A percentile compares a stretch with the other conserved stretches of the same genome.
Evolutionary conservation across 306 rosid genomes (phyloP).

Genomic region (Benincasa hispida): DNA sequence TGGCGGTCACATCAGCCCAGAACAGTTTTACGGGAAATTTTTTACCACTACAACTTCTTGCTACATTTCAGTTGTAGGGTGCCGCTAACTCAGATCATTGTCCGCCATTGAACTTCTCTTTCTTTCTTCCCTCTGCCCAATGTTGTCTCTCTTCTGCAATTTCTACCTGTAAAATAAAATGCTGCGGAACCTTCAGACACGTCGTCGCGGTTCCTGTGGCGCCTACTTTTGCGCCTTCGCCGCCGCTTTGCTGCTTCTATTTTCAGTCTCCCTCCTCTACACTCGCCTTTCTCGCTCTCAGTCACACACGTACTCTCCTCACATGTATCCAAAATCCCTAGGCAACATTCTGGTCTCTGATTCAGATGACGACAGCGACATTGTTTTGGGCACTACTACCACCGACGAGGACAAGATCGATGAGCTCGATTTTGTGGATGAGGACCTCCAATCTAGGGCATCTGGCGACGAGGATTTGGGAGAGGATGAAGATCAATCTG

Average conservation of each 20-base stretch:
- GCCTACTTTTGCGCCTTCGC: conserved; percentile 50
- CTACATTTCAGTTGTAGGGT: too few relatives aligned
- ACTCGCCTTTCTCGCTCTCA: conserved; percentile 56
- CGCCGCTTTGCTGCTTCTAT: conserved; percentile 55
- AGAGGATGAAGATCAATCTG: conserved; percentile 44
- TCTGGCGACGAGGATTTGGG: conserved; percentile 25
- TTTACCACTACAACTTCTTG: too few relatives aligned
- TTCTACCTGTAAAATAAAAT: conserved; percentile 4
- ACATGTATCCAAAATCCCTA: conserved; percentile 6
- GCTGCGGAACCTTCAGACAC: conserved; percentile 39
- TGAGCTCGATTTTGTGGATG: conserved; percentile 53
- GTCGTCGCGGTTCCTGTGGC: conserved; percentile 65
- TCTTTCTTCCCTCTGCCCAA: neutral
- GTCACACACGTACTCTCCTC: conserved; percentile 13
- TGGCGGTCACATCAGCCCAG: too few relatives aligned
- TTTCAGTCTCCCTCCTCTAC: conserved; percentile 74
- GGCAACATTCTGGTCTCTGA: conserved; percentile 36
- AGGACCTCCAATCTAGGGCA: conserved; percentile 11
- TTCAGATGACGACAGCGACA: conserved; percentile 21
- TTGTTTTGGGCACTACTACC: neutral
- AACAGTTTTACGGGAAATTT: too few relatives aligned
- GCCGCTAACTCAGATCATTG: neutral
- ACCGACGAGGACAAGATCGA: conserved; percentile 61
- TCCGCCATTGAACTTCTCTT: neutral
- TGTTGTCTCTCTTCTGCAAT: neutral